phyloP scores from a whole-genome alignment of 495 filamentous ascomycete genomes.

The Amphirosellinia nigrospora region DNA sequence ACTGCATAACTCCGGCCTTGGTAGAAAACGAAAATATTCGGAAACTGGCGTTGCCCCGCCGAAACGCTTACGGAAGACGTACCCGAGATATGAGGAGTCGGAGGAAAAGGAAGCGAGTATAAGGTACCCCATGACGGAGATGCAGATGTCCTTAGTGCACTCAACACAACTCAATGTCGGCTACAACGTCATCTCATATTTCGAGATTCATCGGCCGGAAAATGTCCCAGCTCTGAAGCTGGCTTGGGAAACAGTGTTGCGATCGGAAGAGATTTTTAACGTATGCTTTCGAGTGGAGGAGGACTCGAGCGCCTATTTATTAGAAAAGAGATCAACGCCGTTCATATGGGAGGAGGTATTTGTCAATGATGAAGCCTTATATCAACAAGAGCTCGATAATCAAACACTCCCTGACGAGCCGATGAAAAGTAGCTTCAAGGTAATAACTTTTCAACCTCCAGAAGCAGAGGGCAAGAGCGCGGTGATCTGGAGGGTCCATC shows the following conservation, averaged over 20 bases:
- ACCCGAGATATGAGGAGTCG: background rate
- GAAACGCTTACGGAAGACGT: background rate
- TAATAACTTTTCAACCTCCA: background rate
- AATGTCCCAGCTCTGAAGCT: constrained; percentile 24
- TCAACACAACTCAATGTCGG: background rate
- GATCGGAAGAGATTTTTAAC: constrained; percentile 17
- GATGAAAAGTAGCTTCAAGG: background rate
- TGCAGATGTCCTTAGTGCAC: constrained; percentile 2
- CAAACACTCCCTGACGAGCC: background rate
- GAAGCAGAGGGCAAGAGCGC: constrained; percentile 6
- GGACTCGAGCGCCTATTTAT: background rate
- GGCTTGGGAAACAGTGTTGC: constrained; percentile 26
- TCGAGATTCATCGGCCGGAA: constrained; percentile 14
- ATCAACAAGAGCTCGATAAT: background rate
- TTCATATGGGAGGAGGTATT: constrained; percentile 1
- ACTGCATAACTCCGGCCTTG: background rate
- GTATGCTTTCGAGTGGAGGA: background rate
- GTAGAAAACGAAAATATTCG: background rate
- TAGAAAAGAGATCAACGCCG: background rate
- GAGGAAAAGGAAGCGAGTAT: background rate
- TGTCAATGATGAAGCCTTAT: background rate
- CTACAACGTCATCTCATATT: constrained; percentile 22
- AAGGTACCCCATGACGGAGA: constrained; percentile 2
- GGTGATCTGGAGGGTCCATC: constrained; percentile 50
- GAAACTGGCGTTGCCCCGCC: background rate